These are phyloP conservation scores for Ichthyophthirius multifiliis DNA, from an alignment of 169 alveolate species.

Conservation along the genomic window DNA sequence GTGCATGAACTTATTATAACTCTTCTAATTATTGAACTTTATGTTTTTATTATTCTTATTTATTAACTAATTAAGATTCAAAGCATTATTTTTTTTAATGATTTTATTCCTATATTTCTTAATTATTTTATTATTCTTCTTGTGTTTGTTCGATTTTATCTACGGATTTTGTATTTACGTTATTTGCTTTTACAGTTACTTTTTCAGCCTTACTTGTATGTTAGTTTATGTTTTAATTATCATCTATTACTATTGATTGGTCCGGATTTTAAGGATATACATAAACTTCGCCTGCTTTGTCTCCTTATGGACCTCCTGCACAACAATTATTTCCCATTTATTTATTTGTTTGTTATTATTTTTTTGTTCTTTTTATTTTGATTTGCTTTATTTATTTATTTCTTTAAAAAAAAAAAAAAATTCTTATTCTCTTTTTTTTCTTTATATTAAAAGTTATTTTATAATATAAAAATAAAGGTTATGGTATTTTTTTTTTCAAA, in stretches of 20 bases:
- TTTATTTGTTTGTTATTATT: no score
- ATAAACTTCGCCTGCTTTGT: conserved; percentile 2
- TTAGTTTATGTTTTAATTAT: not conserved
- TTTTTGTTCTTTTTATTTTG: no score
- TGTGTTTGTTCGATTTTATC: not conserved
- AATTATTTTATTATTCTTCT: not conserved
- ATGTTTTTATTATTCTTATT: not conserved
- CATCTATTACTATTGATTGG: not conserved
- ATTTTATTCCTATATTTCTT: not conserved
- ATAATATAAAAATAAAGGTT: no score
- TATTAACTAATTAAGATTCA: not conserved
- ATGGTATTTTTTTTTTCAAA: no score
- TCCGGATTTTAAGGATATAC: not conserved
- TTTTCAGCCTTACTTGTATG: conserved; percentile 14
- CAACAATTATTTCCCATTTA: conserved; percentile 30
- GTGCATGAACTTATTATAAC: not conserved
- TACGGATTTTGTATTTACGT: not conserved
- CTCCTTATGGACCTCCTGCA: conserved; percentile 12
- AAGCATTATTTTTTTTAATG: not conserved
- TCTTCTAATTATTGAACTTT: not conserved
- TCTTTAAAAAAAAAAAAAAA: no score
- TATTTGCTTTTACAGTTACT: not conserved
- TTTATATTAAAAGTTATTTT: no score
- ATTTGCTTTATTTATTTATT: no score
- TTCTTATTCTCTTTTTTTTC: no score